phyloP scores from a whole-genome alignment of 1,284 basidiomycete species.

The Schizophyllum commune region DNA sequence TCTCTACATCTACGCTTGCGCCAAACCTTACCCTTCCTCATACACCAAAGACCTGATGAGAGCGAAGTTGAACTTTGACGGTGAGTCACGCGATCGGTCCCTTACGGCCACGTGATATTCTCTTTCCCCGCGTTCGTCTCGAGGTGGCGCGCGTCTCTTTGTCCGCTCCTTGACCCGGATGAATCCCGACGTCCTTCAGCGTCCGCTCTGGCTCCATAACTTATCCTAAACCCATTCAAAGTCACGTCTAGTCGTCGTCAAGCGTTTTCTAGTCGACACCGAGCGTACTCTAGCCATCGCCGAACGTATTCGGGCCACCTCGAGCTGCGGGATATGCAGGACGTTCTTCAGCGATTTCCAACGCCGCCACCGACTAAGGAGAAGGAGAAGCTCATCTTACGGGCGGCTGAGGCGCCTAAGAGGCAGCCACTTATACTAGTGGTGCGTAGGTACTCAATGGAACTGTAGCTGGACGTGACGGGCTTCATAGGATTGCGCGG shows the following conservation, averaged over 20 bases:
- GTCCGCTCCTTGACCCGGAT: background rate
- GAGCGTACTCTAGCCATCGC: no score
- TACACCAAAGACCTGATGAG: background rate
- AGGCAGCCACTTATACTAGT: background rate
- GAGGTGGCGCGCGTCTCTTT: background rate
- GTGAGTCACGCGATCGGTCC: background rate
- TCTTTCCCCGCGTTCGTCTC: background rate
- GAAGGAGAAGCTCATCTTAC: no score
- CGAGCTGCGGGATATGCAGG: no score
- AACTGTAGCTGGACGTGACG: background rate
- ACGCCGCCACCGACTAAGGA: no score
- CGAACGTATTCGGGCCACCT: no score
- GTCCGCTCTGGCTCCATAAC: background rate
- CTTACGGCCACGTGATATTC: background rate
- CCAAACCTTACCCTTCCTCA: no score
- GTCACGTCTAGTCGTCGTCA: background rate
- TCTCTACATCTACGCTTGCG: no score
- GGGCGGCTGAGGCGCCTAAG: no score
- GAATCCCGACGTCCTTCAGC: background rate
- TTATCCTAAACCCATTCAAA: background rate
- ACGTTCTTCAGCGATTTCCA: no score
- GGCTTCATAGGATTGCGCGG: background rate
- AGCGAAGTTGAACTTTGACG: background rate
- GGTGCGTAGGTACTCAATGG: background rate
- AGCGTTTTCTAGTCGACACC: no score